phyloP scores from a whole-genome alignment of 2,329 filamentous ascomycete species.

The Helicocarpus griseus region DNA sequence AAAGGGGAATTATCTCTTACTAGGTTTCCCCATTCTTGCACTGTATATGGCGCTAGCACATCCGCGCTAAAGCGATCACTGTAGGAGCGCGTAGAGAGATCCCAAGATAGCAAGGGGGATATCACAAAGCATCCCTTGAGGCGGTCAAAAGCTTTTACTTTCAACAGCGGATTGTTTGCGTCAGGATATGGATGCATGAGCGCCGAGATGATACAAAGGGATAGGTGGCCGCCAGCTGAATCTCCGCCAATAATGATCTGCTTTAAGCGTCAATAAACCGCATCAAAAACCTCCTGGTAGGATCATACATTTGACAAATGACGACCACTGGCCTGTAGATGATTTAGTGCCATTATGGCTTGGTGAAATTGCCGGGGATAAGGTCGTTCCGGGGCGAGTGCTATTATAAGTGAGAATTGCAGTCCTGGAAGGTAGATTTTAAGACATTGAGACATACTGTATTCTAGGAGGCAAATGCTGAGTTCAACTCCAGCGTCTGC shows the following conservation, averaged over 20 bases:
- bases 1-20: not conserved
- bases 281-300: not conserved
- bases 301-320: not conserved
- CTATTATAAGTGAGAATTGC: not conserved
- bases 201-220: not conserved
- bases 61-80: not conserved
- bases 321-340: not conserved
- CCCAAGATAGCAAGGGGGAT: not conserved
- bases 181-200: not conserved
- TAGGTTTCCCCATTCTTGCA: not conserved
- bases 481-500: not conserved
- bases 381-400: not conserved
- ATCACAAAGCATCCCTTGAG: not conserved
- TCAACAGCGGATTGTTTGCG: not conserved
- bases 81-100: not conserved
- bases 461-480: not conserved
- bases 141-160: not conserved
- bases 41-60: not conserved
- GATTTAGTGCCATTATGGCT: not conserved
- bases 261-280: not conserved
- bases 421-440: too few species aligned
- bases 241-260: not conserved
- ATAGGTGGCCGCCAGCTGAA: not conserved
- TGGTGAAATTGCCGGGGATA: not conserved
- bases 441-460: not conserved